A percentile compares a stretch with the other conserved stretches of the same genome.
These are phyloP conservation scores for Chrysoporthe puriensis DNA, from an alignment of 2,329 filamentous ascomycete genomes.

Conservation along the genomic window DNA sequence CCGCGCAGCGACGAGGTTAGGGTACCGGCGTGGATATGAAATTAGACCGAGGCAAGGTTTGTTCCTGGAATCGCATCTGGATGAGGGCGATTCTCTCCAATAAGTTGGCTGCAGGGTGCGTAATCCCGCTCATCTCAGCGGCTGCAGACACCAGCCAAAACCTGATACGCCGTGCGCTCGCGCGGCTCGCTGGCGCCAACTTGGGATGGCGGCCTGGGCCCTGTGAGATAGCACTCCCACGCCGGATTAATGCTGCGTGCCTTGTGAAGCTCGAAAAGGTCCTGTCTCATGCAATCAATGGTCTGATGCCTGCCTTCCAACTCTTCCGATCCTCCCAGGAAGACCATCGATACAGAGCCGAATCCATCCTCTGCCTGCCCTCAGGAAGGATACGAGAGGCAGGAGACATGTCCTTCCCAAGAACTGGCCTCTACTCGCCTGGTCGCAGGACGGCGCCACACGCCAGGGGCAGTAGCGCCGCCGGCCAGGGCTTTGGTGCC, in stretches of 20 bases:
- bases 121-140: neutral
- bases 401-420: neutral
- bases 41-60: neutral
- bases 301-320: neutral
- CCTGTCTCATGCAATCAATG: neutral
- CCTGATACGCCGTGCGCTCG: neutral
- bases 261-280: neutral
- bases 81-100: neutral
- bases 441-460: conserved; percentile 1
- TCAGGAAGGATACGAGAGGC: neutral
- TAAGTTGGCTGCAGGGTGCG: neutral
- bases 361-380: neutral
- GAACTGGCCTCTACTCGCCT: conserved; percentile 3
- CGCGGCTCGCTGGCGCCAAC: neutral
- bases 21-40: neutral
- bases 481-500: conserved; percentile 5
- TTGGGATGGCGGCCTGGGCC: neutral
- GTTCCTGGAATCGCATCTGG: neutral
- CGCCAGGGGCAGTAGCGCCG: conserved; percentile 1
- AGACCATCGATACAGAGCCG: neutral
- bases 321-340: neutral
- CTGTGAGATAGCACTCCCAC: conserved; percentile 3
- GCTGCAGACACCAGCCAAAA: neutral
- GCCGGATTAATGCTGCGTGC: neutral
- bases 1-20: neutral